These are phyloP conservation scores for Avena eriantha DNA, from an alignment of 176 grass and related monocot genomes.

Conservation along the genomic window DNA sequence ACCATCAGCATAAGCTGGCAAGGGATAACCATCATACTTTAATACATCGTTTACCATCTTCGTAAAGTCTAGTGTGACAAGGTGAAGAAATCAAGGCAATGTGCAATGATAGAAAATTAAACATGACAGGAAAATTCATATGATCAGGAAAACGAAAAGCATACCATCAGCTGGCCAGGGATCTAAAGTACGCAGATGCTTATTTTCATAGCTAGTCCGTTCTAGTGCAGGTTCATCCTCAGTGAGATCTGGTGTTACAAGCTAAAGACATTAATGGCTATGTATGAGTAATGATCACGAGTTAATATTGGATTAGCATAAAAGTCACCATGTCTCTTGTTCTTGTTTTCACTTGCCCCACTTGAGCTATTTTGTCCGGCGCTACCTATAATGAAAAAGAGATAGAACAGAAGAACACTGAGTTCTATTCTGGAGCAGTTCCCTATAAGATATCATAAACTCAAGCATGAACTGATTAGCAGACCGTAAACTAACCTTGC, in stretches of 20 bases:
- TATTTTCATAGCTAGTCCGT: background rate
- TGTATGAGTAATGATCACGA: background rate
- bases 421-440: background rate
- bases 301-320: background rate
- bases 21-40: background rate
- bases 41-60: background rate
- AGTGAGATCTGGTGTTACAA: background rate
- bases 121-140: background rate
- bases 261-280: background rate
- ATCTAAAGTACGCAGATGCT: background rate
- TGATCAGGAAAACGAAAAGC: background rate
- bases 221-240: background rate
- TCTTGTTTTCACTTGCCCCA: background rate
- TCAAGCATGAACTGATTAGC: background rate
- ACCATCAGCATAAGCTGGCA: background rate
- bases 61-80: background rate
- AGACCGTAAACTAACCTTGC: background rate
- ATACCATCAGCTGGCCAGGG: conserved; percentile 5
- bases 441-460: background rate
- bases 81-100: background rate
- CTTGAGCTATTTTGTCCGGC: background rate
- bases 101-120: background rate
- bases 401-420: background rate
- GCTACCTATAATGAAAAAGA: background rate
- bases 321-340: background rate